Conservation (phyloP, 257 asterid species). For the Ajuga chamaepitys region DNA sequence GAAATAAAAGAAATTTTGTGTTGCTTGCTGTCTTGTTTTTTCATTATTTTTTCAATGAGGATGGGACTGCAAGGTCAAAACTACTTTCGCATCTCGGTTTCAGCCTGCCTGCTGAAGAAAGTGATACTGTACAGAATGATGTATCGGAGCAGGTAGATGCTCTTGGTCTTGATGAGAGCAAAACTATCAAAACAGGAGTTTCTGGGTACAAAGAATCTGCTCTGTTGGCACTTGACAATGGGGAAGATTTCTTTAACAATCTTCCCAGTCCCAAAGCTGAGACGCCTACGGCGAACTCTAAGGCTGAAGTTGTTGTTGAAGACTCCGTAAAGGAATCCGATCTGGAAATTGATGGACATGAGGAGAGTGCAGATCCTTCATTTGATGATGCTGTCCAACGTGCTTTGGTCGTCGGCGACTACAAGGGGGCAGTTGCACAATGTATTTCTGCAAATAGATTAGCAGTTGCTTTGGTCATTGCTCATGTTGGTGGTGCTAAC, state of each 20-base stretch:
- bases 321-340: slow-evolving; percentile 41
- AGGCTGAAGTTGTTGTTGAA: slow-evolving; percentile 31
- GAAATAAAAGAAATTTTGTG: too few species aligned
- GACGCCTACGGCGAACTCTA: slow-evolving; percentile 63
- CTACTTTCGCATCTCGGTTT: slow-evolving; percentile 93
- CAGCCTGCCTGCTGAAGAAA: slow-evolving; percentile 51
- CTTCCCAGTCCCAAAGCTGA: slow-evolving; percentile 88
- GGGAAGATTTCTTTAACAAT: slow-evolving; percentile 90
- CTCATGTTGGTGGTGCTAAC: slow-evolving; percentile 77
- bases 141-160: slow-evolving; percentile 51
- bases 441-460: slow-evolving; percentile 74
- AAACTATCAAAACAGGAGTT: slow-evolving; percentile 34
- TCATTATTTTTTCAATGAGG: slow-evolving; percentile 92
- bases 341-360: slow-evolving; percentile 46
- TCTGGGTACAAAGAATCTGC: slow-evolving; percentile 41
- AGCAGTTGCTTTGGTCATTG: slow-evolving; percentile 95
- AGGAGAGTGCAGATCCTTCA: slow-evolving; percentile 58
- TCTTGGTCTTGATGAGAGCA: slow-evolving; percentile 52
- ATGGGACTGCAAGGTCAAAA: slow-evolving; percentile 85
- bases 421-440: slow-evolving; percentile 84
- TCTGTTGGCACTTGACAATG: slow-evolving; percentile 52
- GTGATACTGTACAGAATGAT: slow-evolving; percentile 31
- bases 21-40: too few species aligned
- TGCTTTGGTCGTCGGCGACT: slow-evolving; percentile 88
- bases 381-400: slow-evolving; percentile 91